Evolutionary conservation across 352 stramenopile species (phyloP), one percentile per base, ranked within the genome.

Genomic region (Elongisporangium anandrum): DNA sequence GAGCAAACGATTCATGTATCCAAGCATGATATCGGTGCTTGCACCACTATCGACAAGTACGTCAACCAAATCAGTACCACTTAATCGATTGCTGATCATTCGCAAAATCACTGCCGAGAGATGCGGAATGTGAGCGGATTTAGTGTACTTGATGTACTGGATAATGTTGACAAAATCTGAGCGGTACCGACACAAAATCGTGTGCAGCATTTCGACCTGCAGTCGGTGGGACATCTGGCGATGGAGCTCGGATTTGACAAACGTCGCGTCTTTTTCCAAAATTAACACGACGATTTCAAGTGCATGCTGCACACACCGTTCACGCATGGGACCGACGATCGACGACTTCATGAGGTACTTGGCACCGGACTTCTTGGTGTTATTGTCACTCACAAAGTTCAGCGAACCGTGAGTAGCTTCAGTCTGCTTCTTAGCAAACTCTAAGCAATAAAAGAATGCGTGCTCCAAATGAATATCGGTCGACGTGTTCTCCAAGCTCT

Each of bases 131-230:
- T 87, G 77, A 19, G 71, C 59, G 9, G 77, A 81, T 69, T 92
- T 90, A 16, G 77, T 85, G 66, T 91, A 95, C 64, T 90, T 87
- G 57, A 95, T 81, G 66, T 93, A 95, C 70, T 90, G 81, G 53
- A 87, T 67, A 59, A 95, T 83, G 52, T 77, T 87, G 34, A 95
- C 81, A 54, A 95, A 88, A 51, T 92, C 81, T 13, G 73, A 57
- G 4, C 81, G 81, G 41, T 90, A 75, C 22, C 83, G 83, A 41
- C 72, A 84, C 56, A 95, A 65, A 39, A 92, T 88, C 23, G 66
- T 87, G 65, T 92, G 79, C 49, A 95, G 75, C 63, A 82, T 81
- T 60, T 95, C 83, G 15, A 92, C 73, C 60, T 91, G 84, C 17
- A 88, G 59, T 23, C 78, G 74, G n/a, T 79, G 71, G 50, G 70